Evolutionary conservation across 345 rosid species (phyloP).

Genomic region (Hirschfeldia incana): DNA sequence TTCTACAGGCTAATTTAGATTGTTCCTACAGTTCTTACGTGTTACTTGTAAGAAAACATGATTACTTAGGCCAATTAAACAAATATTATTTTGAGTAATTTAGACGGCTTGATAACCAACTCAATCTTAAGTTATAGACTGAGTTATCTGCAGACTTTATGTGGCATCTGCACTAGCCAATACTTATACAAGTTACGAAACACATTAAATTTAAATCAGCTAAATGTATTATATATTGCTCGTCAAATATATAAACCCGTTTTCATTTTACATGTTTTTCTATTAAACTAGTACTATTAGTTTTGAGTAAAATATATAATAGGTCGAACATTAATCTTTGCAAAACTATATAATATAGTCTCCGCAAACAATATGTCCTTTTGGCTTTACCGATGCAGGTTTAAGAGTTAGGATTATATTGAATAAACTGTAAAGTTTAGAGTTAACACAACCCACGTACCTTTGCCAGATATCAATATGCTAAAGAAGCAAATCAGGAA

Average conservation of each 20-base stretch:
- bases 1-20: background rate
- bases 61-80: background rate
- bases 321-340: too few relatives aligned
- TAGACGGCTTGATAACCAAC: background rate
- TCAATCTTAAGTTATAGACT: background rate
- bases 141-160: background rate
- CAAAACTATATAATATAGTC: background rate
- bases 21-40: background rate
- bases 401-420: background rate
- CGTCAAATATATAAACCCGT: background rate
- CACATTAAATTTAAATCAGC: background rate
- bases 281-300: too few relatives aligned
- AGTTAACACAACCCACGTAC: background rate
- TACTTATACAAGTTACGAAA: background rate
- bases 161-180: background rate
- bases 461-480: background rate
- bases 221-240: background rate
- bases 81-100: background rate
- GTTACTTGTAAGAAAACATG: background rate
- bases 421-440: background rate
- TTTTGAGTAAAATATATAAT: too few relatives aligned
- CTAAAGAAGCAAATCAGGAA: conserved; percentile 6
- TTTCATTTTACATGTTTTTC: background rate
- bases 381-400: background rate
- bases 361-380: background rate